Evolutionary conservation across 495 filamentous ascomycete species (phyloP), one percentile per base, ranked within the genome.

Genomic region (Durotheca rogersii): DNA sequence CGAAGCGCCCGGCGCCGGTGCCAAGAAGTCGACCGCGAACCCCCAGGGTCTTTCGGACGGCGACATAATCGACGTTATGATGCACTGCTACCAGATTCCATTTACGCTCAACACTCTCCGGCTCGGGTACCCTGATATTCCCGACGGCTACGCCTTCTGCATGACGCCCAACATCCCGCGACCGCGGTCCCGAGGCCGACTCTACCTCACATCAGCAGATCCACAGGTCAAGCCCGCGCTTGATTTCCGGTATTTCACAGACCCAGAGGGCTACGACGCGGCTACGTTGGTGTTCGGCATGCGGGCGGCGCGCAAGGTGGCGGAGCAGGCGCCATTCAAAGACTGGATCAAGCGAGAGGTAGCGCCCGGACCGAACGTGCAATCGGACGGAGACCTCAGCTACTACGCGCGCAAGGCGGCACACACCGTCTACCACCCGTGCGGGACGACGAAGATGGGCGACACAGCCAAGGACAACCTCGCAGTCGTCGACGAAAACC

Each of bases 131-230:
- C 64, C 65, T n/a, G 58, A 58, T 19, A 79, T 87, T 58, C 74
- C 71, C 12, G 85, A 86, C 20, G 72, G 83, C 21, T 81, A 90
- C 61, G 88, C 88, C 43, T 93, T 93, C 70, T 91, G 88, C 78
- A 90, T 93, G 87, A 91, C 88, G 38, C 88, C 88, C 52, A 93
- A 93, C 68, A 93, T 91, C 57, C 88, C 88, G 5, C 84, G 87
- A 3, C 85, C 88, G 12, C 78, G 85, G n/a, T 87, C 83, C 19
- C 78, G 83, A 17, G 88, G 88, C 39, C 77, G 80, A 27, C 61
- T 93, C 20, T 90, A 82, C 64, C 75, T 93, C 41, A 87, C 81
- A 21, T 85, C 82, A 17, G 66, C 79, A 4, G 84, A 90, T 60
- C 86, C 87, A 0, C 74, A 60, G 30, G 80, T 87, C 53, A 90